Evolutionary conservation across 495 filamentous ascomycete genomes (phyloP), one percentile per base, ranked within the genome.

Genomic region (Lichina pygmaea): DNA sequence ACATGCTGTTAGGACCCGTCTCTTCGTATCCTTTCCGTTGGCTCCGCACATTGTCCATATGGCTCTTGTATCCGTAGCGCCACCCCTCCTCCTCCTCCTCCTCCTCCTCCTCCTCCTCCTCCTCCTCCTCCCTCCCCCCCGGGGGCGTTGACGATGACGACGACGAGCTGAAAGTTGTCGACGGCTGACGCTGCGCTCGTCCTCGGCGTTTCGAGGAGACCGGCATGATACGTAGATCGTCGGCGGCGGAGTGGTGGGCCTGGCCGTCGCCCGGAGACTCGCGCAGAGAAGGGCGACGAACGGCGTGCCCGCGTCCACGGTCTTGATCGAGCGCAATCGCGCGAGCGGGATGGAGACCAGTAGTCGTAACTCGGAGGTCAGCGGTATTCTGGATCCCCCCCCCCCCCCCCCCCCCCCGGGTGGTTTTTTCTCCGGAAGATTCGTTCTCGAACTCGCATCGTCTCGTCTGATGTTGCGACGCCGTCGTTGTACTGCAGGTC

Each of bases 301-400:
- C 45, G 65, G 70, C 13, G 24, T 24, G 24, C 2, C 24, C 4
- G 71, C 70, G 6, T 70, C 63, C 30, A 92, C 84, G 0, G 63
- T 97, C 10, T 64, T 97, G 10, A 69, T 95, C 6, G 89, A 97
- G 59, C 66, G 75, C 34, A 81, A 94, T 61, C 58, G 65, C 34
- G 65, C 64, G 36, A 70, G 82, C 30, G 89, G 91, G 17, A 91
- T 74, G 42, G 91, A 95, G 66, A 97, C 86, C 0, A 86, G 79
- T 46, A 81, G 77, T 53, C 73, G 86, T 49, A 95, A 94, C 60
- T 92, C 82, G 50, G 89, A 94, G 70, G 78, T 75, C 48, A 43
- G 51, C 37, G n/a, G n/a, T n/a, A n/a, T n/a, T n/a, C n/a, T n/a
- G n/a, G n/a, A n/a, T 13, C 24, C 4, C 24, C 4, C 24, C 4